Base-by-base conservation (phyloP, 2,329 filamentous ascomycete genomes). In the Metarhizium rileyi region DNA sequence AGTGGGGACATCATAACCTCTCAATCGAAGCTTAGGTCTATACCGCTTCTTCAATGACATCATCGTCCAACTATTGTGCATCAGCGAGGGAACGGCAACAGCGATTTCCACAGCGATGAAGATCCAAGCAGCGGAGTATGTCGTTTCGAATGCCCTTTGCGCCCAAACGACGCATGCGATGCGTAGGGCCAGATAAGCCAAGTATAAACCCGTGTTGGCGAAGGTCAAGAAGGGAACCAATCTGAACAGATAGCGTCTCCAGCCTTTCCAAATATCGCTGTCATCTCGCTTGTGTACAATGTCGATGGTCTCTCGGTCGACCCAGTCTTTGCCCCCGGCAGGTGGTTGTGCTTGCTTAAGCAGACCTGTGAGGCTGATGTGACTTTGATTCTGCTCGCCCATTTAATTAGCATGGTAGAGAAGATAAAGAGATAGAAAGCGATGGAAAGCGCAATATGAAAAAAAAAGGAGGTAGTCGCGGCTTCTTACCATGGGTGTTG, bases 31-130 rank as follows among this genome's bases (percentile, higher is more conserved):
- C 69, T 76, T 75, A 1, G 76, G 75, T 23, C 77, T 67, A 16
- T 68, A 66, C 23, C 78, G 67, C 63, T 73, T 73, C 64, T 79
- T 78, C 54, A 80, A 62, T 0, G 76, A 73, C 65, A 73, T 71
- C 70, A 81, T 73, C 2, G 76, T 78, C 75, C 76, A 80, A 35
- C 71, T 65, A 56, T 78, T 77, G 65, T 81, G 77, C 66, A 79
- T 70, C 33, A 80, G 62, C 3, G 74, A 70, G 5, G 77, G 78
- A 47, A 79, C 68, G 5, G 75, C 73, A 7, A 74, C 70, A n/a
- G 67, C 64, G 36, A 78, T 60, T 57, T 81, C 77, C 50, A 80
- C 70, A 23, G 65, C 73, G 48, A 81, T 75, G 55, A 81, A 81
- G 6, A 78, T 58, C 77, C 77, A 81, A 2, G 77, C 77, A 42